Base-by-base conservation (phyloP, 2,329 filamentous ascomycete genomes). In the Laburnicola sp. region DNA sequence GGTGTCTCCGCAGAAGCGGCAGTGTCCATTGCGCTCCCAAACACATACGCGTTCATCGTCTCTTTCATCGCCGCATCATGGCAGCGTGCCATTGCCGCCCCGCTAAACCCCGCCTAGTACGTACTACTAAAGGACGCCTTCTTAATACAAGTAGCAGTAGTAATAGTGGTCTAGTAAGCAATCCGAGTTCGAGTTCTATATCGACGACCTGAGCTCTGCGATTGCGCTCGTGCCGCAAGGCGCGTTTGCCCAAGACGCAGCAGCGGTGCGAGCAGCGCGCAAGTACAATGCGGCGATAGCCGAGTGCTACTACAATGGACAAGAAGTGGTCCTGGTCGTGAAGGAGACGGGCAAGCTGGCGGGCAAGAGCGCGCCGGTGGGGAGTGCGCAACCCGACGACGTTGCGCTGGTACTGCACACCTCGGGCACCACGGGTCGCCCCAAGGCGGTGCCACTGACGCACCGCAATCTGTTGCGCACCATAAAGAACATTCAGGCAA, bases 171-270 rank as follows among this genome's bases (percentile, higher is more conserved):
- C n/a, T n/a, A n/a, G n/a, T 78, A 95, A 92, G 77, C 89, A 94
- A 74, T 86, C 86, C 50, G 90, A 95, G 73, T 94, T 93, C 70
- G 90, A 94, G 71, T 95, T 95, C 75, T 95, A 94, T 74, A 93
- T 96, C 65, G 87, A 91, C 58, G 90, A 96, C 69, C 80, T 95
- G 62, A 89, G 86, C 68, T 93, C 90, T 4, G 86, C 86, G 30
- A 77, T 95, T 52, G 83, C 91, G 28, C 78, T 95, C 31, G 87
- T 95, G 7, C 89, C 90, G 9, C 80, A 79, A 60, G 89, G 88
- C 11, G 83, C 86, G 10, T 88, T 84, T 63, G 78, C 79, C 8
- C 80, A 85, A 60, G 78, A 86, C 68, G 85, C 84, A 7, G 82
- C 88, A 9, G 89, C 87, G 25, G 88, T 94, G 26, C 82, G 84